Percentiles rank a stretch among this genome's conserved stretches.
These are phyloP conservation scores for Candida wancherniae DNA, from an alignment of 805 yeast species.

Conservation along the genomic window DNA sequence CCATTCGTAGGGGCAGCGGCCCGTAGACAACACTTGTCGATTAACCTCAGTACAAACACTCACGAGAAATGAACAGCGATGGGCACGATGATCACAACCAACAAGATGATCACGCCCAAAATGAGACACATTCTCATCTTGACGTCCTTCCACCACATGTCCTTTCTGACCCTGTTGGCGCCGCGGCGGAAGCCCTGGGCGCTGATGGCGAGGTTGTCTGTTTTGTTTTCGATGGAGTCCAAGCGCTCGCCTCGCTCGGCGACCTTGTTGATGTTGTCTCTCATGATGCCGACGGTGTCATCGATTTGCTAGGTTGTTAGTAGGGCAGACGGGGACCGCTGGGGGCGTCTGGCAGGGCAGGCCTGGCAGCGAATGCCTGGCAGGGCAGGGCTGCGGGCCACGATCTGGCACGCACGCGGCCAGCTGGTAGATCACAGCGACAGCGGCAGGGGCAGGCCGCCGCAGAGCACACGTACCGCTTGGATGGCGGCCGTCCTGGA, in stretches of 20 bases:
- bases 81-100: constrained; percentile 88
- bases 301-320: constrained; percentile 63
- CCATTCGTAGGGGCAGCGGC: too few relatives aligned
- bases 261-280: constrained; percentile 93
- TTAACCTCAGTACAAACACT: too few relatives aligned
- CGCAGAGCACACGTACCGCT: constrained; percentile 65
- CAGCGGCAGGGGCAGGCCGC: too few relatives aligned
- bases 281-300: constrained; percentile 95
- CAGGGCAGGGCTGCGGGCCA: too few relatives aligned
- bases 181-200: constrained; percentile 96
- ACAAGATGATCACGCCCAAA: constrained; percentile 67
- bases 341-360: too few relatives aligned
- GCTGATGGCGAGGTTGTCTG: constrained; percentile 84
- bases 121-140: constrained; percentile 92
- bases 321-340: too few relatives aligned
- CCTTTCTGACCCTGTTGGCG: constrained; percentile 95
- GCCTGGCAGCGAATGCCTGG: too few relatives aligned
- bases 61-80: constrained; percentile 80
- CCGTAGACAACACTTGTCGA: too few relatives aligned
- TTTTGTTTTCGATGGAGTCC: constrained; percentile 87
- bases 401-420: too few relatives aligned
- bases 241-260: constrained; percentile 93
- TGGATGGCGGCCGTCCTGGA: constrained; percentile 77
- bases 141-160: constrained; percentile 99
- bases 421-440: too few relatives aligned